phyloP scores from a whole-genome alignment of 768 basidiomycete genomes.

The Coprinopsis sp. region DNA sequence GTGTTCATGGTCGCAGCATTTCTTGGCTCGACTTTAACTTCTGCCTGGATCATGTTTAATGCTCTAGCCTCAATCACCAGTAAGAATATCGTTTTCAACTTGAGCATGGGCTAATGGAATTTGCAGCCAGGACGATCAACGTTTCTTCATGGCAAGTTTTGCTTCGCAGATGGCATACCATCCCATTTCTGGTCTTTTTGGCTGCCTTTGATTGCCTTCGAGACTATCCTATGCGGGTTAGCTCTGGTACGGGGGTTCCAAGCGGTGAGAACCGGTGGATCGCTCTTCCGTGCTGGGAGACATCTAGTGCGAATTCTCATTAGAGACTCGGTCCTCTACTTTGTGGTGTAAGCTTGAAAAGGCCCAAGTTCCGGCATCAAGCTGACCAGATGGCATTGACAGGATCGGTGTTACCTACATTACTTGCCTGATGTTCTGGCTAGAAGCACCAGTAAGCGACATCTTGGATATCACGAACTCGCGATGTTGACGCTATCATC shows the following conservation, averaged over 20 bases:
- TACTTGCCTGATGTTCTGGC: conserved; percentile 42
- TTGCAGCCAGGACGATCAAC: conserved; percentile 1
- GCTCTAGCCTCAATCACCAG: conserved; percentile 38
- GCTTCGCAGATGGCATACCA: conserved; percentile 35
- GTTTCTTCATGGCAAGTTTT: conserved; percentile 32
- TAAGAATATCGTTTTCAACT: conserved; percentile 18
- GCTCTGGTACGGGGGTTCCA: conserved; percentile 48
- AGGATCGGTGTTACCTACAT: conserved; percentile 57
- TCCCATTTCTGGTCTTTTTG: conserved; percentile 50
- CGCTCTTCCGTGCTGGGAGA: conserved; percentile 37
- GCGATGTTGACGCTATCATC: not conserved
- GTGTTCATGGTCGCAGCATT: conserved; percentile 40
- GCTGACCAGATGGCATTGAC: conserved; percentile 2
- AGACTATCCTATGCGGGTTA: conserved; percentile 46
- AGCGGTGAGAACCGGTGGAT: conserved; percentile 32
- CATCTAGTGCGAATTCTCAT: conserved; percentile 47
- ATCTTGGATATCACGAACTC: not conserved
- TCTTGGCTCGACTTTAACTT: conserved; percentile 32
- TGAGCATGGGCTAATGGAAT: not conserved
- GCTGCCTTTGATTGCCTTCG: conserved; percentile 55
- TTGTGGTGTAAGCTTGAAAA: conserved; percentile 42
- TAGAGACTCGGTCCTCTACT: conserved; percentile 54
- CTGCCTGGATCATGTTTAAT: conserved; percentile 45
- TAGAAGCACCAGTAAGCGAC: conserved; percentile 29
- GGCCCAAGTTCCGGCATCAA: not conserved